Evolutionary conservation across 75 land plant genomes (phyloP), one percentile per base, ranked within the genome.

Genomic region (Selaginella tamariscina): DNA sequence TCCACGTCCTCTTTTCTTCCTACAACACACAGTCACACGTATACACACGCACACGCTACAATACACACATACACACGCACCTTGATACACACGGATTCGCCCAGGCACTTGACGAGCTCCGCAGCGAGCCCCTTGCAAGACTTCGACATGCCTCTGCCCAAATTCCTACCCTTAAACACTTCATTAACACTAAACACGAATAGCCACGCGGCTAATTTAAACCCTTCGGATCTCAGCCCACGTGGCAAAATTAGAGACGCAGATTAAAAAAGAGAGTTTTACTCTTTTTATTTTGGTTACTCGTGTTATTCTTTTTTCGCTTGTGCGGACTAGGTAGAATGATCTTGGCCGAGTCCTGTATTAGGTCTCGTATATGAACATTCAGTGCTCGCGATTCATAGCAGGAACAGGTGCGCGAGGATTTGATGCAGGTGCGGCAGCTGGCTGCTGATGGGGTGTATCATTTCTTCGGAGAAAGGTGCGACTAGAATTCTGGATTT

Each of bases 121-220:
- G 76, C 69, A 0, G 97, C 97, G 22, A 91, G 70, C 20, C 97
- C 97, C 60, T 91, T 89, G 80, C 97, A 91, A 30, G 95, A 91
- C 65, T 91, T 91, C 15, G 97, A 68, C 97, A 91, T 91, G 49
- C 49, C 5, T 39, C 5, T 5, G 15, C 49, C 49, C 49, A 5
- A 39, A 15, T 15, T 39, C 11, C 49, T 39, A 39, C 49, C 11
- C 15, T 5, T 39, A 5, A 39, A 5, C 11, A 39, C 49, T 39
- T 5, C 15, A 15, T 39, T 15, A 39, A 5, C 11, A 39, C 49
- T 39, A 15, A 5, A 15, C 11, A 5, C 49, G 49, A 5, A 39
- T 39, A 39, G 5, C 49, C 11, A 5, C 49, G 49, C 49, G 49
- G 49, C 49, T 39, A 39, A 15, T n/a, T n/a, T n/a, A n/a, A n/a